Percentiles rank a stretch among this genome's conserved stretches.
Conservation (phyloP, 345 rosid species). For the Salix purpurea region DNA sequence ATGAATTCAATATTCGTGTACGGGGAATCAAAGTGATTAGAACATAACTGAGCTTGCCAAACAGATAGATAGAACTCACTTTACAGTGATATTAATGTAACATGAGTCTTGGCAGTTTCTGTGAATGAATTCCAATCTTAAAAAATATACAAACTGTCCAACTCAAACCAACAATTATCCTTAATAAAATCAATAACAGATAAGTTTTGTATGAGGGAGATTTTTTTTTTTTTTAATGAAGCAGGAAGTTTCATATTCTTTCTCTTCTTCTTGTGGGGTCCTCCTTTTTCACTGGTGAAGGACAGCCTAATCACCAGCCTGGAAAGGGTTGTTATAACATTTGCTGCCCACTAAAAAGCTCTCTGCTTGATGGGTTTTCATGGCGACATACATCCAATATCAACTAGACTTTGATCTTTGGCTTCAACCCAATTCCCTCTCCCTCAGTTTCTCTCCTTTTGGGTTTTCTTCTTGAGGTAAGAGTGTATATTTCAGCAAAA, state of each 20-base stretch:
- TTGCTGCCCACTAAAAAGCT: conserved; percentile 33
- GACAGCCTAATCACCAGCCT: conserved; percentile 93
- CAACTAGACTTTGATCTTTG: conserved; percentile 29
- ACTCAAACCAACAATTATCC: conserved; percentile 4
- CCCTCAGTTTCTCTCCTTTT: conserved; percentile 10
- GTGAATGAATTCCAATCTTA: conserved; percentile 2
- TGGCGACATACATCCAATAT: conserved; percentile 23
- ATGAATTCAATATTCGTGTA: not conserved
- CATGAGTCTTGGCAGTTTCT: conserved; percentile 14
- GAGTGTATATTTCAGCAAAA: conserved; percentile 4
- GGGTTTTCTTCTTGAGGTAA: conserved; percentile 31
- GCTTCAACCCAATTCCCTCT: conserved; percentile 7
- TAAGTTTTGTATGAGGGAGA: conserved; percentile 4
- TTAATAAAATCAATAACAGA: conserved; percentile 5
- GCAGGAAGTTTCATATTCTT: conserved; percentile 26
- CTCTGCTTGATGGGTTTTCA: conserved; percentile 18
- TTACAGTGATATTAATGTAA: conserved; percentile 7
- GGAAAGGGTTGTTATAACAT: conserved; percentile 52
- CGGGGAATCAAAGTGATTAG: no score
- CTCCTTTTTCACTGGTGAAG: conserved; percentile 22
- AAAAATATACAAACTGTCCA: conserved; percentile 6
- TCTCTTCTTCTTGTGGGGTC: conserved; percentile 15
- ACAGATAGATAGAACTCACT: not conserved
- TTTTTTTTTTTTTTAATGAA: not conserved
- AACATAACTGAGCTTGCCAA: no score